These are phyloP conservation scores for Thermochaetoides thermophila DNA, from an alignment of 495 filamentous ascomycete genomes.

Conservation along the genomic window DNA sequence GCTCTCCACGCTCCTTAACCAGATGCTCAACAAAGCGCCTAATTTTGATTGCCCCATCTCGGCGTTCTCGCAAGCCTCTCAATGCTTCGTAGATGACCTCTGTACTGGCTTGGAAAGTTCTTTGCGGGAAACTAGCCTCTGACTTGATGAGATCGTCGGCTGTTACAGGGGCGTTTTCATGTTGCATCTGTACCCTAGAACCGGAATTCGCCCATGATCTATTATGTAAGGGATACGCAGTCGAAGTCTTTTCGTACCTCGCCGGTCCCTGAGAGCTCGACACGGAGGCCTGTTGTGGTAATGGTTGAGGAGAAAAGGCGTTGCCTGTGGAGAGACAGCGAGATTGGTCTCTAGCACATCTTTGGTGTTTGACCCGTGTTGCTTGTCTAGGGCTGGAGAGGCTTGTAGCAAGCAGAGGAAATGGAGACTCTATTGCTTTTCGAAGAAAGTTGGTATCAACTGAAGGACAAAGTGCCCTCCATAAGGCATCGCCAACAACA, in stretches of 20 bases:
- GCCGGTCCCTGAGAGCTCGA: no score
- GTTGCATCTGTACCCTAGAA: no score
- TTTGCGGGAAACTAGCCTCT: neutral
- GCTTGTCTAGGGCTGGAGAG: neutral
- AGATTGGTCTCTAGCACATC: no score
- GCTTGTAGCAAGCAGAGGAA: neutral
- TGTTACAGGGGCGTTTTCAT: no score
- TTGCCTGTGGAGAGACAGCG: no score
- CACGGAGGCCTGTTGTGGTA: no score
- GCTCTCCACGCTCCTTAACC: conserved; percentile 44
- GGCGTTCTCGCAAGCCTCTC: conserved; percentile 17
- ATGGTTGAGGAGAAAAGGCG: no score
- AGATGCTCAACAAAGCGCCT: conserved; percentile 38
- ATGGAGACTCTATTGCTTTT: conserved; percentile 7
- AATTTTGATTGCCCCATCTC: conserved; percentile 7
- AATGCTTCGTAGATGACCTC: conserved; percentile 34
- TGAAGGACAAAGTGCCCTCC: conserved; percentile 52
- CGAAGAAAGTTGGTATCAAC: conserved; percentile 25
- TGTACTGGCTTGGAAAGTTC: conserved; percentile 6
- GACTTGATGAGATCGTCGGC: neutral
- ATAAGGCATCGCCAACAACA: conserved; percentile 45
- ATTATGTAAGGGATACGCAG: no score
- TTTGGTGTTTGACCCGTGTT: neutral
- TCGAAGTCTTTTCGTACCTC: no score
- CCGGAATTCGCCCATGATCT: no score